Base-by-base conservation (phyloP, 2,329 filamentous ascomycete genomes). In the Exophiala bonariae region DNA sequence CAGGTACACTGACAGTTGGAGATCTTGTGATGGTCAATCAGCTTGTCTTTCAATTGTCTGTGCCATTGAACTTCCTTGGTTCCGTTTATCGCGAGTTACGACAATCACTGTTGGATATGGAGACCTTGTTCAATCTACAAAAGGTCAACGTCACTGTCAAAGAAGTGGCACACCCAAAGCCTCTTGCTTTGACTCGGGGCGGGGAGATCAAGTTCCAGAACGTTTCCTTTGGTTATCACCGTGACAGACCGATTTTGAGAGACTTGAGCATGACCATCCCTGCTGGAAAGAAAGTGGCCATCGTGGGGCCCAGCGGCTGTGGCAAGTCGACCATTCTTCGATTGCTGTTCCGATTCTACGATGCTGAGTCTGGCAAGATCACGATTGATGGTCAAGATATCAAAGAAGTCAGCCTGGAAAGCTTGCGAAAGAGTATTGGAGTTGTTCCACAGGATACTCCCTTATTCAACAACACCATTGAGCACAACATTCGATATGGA, bases 1-100 rank as follows among this genome's bases (percentile, higher is more conserved):
- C 74, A 3, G 92, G 92, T 11, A 74, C 76, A 4, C 72, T 99
- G 60, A 96, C 92, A 0, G 91, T 99, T 11, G 93, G 93, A 49
- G 95, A 99, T 65, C 77, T 99, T 23, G 93, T 99, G 64, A 95
- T 99, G 89, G 89, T 99, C 58, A 99, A 99, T 67, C 93, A 97
- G 74, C 83, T 99, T 14, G 91, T 99, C 49, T 99, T 99, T 71
- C 93, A 99, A 70, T 83, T 99, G 4, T 96, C 90, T 0, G 89
- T 99, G 3, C 93, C 93, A 0, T 79, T 99, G 50, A 99, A 99
- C 75, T 99, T 99, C 69, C 76, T 99, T 3, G 93, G 93, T n/a
- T 95, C 90, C 11, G 92, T 99, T 10, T 99, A 99, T 66, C 86
- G 93, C 59, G 93, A 99, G 71, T 79, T 99, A 44, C 81, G 93